phyloP scores from a whole-genome alignment of 768 basidiomycete species.

The Phlebiopsis gigantea region DNA sequence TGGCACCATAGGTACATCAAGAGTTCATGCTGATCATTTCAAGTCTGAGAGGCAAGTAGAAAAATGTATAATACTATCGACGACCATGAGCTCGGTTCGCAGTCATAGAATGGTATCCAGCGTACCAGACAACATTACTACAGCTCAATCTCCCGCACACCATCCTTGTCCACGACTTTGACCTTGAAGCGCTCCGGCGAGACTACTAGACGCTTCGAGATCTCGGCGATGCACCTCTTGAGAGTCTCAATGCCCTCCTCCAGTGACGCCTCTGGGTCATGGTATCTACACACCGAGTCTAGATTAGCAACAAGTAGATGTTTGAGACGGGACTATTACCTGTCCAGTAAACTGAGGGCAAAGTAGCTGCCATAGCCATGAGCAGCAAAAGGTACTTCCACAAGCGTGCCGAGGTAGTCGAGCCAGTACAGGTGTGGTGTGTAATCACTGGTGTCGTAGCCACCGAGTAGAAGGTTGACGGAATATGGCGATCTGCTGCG shows the following conservation, averaged over 20 bases:
- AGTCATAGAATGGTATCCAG: neutral
- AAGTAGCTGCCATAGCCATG: conserved; percentile 97
- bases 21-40: too few species aligned
- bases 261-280: conserved; percentile 78
- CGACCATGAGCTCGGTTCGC: neutral
- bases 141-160: conserved; percentile 75
- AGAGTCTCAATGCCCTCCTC: conserved; percentile 85
- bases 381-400: conserved; percentile 86
- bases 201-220: conserved; percentile 77
- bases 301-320: neutral
- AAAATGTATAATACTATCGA: too few species aligned
- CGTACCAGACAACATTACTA: conserved; percentile 26
- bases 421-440: conserved; percentile 89
- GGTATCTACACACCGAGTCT: conserved; percentile 73
- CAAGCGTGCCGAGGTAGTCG: conserved; percentile 90
- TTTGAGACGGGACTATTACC: conserved; percentile 38
- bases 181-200: conserved; percentile 80
- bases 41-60: too few species aligned
- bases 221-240: conserved; percentile 84
- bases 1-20: too few species aligned
- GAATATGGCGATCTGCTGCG: conserved; percentile 84
- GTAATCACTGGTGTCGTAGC: conserved; percentile 75
- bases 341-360: conserved; percentile 84
- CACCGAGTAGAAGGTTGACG: conserved; percentile 91
- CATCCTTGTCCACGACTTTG: conserved; percentile 90